phyloP scores from a whole-genome alignment of 305 asterid species.

The Solanum hybrid region DNA sequence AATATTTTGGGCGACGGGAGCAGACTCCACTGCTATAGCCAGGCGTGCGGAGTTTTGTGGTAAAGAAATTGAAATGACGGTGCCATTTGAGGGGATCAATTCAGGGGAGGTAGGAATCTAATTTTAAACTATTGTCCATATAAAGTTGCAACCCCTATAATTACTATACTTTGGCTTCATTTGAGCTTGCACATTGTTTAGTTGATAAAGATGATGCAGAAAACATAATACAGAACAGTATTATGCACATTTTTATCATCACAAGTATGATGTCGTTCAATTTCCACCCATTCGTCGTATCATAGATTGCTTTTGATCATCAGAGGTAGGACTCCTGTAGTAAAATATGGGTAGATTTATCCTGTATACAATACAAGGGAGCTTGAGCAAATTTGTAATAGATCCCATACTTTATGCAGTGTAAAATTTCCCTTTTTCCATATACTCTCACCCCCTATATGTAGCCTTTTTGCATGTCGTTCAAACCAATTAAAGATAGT shows the following conservation, averaged over 20 bases:
- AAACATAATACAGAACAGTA: neutral
- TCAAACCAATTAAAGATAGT: neutral
- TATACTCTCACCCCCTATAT: neutral
- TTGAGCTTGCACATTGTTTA: neutral
- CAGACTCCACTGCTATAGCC: constrained; percentile 51
- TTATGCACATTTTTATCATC: neutral
- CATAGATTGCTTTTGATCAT: neutral
- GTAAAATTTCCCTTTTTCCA: neutral
- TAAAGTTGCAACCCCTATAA: neutral
- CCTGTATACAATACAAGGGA: neutral
- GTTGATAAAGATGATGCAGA: neutral
- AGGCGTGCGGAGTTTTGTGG: constrained; percentile 67
- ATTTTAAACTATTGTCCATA: neutral
- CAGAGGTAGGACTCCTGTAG: neutral
- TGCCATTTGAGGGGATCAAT: constrained; percentile 82
- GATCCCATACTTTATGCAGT: neutral
- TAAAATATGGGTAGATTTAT: neutral
- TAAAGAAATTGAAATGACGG: constrained; percentile 72
- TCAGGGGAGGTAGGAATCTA: constrained; percentile 69
- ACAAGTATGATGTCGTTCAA: neutral
- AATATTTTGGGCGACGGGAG: constrained; percentile 88
- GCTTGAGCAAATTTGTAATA: neutral
- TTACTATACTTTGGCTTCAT: neutral
- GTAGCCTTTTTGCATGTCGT: neutral
- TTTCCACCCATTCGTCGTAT: neutral